Conservation (phyloP, 306 rosid species). For the Quercus cerris region DNA sequence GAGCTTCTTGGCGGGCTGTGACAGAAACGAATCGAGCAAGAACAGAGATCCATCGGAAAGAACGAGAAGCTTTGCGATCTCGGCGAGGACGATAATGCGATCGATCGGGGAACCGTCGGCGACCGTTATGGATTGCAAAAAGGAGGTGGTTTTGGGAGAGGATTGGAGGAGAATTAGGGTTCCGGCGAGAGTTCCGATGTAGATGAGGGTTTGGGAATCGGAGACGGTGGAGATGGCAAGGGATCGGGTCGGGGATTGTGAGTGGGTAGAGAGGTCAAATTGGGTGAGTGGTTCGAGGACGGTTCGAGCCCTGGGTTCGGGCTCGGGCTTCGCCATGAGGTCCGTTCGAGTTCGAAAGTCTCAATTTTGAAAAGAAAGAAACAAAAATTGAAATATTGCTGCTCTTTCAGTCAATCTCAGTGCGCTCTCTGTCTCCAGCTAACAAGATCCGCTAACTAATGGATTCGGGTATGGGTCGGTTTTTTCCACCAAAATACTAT, state of each 20-base stretch:
- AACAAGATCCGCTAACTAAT: too few species aligned
- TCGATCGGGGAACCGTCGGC: slow-evolving; percentile 53
- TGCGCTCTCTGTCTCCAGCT: too few species aligned
- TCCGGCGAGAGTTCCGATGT: slow-evolving; percentile 73
- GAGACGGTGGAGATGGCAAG: slow-evolving; percentile 48
- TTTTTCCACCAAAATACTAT: too few species aligned
- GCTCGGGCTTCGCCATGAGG: slow-evolving; percentile 55
- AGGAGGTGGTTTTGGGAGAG: slow-evolving; percentile 17
- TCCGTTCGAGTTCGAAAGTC: too few species aligned
- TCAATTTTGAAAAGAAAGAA: too few species aligned
- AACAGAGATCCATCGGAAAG: slow-evolving; percentile 74
- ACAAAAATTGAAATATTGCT: too few species aligned
- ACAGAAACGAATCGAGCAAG: slow-evolving; percentile 52
- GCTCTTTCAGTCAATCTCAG: too few species aligned
- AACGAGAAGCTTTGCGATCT: slow-evolving; percentile 49
- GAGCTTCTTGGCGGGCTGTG: slow-evolving; percentile 52
- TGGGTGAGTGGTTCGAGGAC: slow-evolving; percentile 73
- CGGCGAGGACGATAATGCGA: slow-evolving; percentile 44
- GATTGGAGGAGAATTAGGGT: slow-evolving; percentile 47
- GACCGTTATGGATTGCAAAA: slow-evolving; percentile 41
- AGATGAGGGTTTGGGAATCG: slow-evolving; percentile 43
- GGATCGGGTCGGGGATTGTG: slow-evolving; percentile 54
- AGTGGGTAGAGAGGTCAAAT: slow-evolving; percentile 53
- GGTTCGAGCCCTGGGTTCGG: slow-evolving; percentile 50
- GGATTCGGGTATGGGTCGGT: too few species aligned